Evolutionary conservation across 1,284 basidiomycete genomes (phyloP), one percentile per base, ranked within the genome.

Genomic region (Sanghuangporus weigelae): DNA sequence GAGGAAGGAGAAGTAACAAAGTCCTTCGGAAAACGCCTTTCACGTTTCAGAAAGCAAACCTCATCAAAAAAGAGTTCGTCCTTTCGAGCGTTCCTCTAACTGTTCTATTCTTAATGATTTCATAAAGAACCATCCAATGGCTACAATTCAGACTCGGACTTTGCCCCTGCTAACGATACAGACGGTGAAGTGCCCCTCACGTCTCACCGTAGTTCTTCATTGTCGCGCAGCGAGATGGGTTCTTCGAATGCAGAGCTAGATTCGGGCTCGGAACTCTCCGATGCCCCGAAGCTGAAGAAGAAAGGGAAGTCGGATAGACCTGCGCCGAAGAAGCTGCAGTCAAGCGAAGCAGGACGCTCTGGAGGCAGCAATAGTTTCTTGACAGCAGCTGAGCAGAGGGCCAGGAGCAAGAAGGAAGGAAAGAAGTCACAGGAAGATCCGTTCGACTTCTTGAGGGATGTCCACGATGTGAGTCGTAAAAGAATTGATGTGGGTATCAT

Each of bases 321-420:
- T 10, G 48, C 71, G 5, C 38, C 68, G 7, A 74, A 76, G 59
- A 76, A 75, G 16, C 56, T 63, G 0, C 65, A 67, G 16, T 68
- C 75, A 31, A 63, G 71, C 23, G 65, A 59, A 38, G 65, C 51
- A 57, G 69, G 67, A 69, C 64, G 68, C 8, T 59, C 67, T 5
- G 74, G 71, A 21, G 73, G 71, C 1, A 71, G 70, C 10, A 75
- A 73, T 44, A 71, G 80, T 7, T 91, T 96, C 74, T 79, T 96
- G 67, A 97, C 96, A 16, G 88, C 89, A 10, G 95, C 96, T 0
- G 95, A 98, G 73, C 85, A 84, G 67, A 84, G 91, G 7, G 83
- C 85, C 61, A 83, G 89, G 68, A 82, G 84, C 38, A 90, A 87
- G 70, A 95, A 95, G 73, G 84, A 85, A 23, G 89, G 91, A 67